Evolutionary conservation across 768 basidiomycete species (phyloP).

Genomic region (Rhodotorula sphaerocarpa): DNA sequence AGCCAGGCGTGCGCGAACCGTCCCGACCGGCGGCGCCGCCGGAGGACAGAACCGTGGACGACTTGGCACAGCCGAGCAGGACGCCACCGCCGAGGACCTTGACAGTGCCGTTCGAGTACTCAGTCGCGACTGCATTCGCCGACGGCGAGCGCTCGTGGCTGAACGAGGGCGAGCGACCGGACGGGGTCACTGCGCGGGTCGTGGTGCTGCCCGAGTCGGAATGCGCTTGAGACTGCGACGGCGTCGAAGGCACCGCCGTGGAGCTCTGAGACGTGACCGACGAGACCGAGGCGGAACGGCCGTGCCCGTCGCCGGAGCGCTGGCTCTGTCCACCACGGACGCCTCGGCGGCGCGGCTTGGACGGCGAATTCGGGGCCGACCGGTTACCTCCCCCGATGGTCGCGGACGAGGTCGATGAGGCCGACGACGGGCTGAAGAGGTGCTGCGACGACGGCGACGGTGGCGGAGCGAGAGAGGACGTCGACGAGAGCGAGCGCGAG

Average conservation of each 20-base stretch:
- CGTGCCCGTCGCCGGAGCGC: constrained; percentile 14
- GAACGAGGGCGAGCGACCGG: constrained; percentile 9
- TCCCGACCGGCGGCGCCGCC: no score
- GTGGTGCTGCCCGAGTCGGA: background rate
- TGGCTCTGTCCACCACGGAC: constrained; percentile 33
- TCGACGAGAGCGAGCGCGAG: constrained; percentile 20
- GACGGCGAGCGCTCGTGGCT: constrained; percentile 14
- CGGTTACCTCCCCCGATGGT: constrained; percentile 11
- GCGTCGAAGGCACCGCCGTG: constrained; percentile 21
- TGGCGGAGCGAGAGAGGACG: constrained; percentile 14
- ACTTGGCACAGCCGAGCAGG: constrained; percentile 34
- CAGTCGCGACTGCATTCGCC: constrained; percentile 21
- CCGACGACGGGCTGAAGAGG: background rate
- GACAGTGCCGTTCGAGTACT: constrained; percentile 40
- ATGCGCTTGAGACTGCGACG: constrained; percentile 10
- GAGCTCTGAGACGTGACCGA: constrained; percentile 23
- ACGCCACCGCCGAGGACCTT: constrained; percentile 40
- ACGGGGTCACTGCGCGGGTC: constrained; percentile 2
- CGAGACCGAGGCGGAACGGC: constrained; percentile 16
- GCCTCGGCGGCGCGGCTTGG: constrained; percentile 34
- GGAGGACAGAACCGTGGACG: background rate
- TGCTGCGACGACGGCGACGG: constrained; percentile 10
- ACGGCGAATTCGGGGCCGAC: constrained; percentile 26
- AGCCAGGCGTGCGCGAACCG: constrained; percentile 1
- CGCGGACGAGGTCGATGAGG: background rate